Evolutionary conservation across 495 filamentous ascomycete species (phyloP).

Genomic region (Xylaria sp.): DNA sequence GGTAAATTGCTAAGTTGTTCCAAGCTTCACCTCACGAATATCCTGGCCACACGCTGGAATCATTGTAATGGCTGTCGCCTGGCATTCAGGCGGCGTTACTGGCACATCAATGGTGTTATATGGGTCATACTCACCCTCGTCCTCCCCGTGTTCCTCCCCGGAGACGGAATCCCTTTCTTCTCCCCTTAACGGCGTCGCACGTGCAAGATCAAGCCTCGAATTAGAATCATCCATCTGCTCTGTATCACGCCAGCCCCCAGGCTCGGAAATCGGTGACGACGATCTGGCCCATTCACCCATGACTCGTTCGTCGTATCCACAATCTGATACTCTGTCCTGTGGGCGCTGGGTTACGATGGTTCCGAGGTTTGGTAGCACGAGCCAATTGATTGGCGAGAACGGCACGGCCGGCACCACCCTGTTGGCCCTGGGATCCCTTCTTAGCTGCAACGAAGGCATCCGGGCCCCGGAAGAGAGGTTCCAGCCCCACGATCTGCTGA

Average conservation of each 20-base stretch:
- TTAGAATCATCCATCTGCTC: background rate
- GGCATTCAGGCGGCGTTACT: background rate
- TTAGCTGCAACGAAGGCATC: conserved; percentile 30
- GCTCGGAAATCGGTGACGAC: conserved; percentile 24
- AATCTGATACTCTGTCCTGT: background rate
- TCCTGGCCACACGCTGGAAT: background rate
- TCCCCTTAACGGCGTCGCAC: background rate
- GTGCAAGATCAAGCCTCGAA: background rate
- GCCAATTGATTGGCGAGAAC: conserved; percentile 24
- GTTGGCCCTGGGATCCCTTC: background rate
- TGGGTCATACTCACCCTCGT: background rate
- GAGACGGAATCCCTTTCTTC: background rate
- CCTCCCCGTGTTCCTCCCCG: background rate
- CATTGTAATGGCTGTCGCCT: conserved; percentile 15
- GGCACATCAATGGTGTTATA: background rate
- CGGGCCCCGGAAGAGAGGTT: conserved; percentile 22
- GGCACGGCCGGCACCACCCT: conserved; percentile 2
- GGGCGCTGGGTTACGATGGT: no score
- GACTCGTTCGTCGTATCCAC: background rate
- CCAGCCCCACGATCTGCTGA: conserved; percentile 31
- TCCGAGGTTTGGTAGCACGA: conserved; percentile 10
- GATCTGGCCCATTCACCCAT: background rate
- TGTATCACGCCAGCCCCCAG: conserved; percentile 28
- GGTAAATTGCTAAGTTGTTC: background rate
- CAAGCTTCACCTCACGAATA: conserved; percentile 13